phyloP scores from a whole-genome alignment of 306 rosid species.

The Biancaea sappan region DNA sequence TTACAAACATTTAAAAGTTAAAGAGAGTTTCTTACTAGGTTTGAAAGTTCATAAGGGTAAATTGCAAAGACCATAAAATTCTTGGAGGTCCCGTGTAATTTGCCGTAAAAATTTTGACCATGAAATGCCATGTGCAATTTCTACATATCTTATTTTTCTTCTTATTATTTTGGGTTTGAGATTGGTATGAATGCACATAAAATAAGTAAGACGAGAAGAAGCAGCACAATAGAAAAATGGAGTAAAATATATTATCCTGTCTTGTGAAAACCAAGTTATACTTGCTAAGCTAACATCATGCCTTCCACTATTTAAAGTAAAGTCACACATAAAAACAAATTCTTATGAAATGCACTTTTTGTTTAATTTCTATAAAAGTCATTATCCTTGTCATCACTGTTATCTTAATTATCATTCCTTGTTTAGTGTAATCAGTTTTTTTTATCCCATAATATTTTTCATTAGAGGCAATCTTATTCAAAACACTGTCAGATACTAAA shows the following conservation, averaged over 20 bases:
- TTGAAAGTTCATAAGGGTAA: too few relatives aligned
- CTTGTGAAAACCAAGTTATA: neutral
- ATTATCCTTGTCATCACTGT: neutral
- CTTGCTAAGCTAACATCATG: neutral
- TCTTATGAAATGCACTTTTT: neutral
- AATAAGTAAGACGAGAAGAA: neutral
- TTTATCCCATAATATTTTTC: too few relatives aligned
- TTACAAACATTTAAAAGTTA: too few relatives aligned
- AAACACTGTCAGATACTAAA: too few relatives aligned
- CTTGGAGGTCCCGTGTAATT: too few relatives aligned
- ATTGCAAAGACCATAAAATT: too few relatives aligned
- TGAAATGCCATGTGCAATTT: slow-evolving; percentile 15
- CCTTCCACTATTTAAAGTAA: neutral
- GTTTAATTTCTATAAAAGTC: neutral
- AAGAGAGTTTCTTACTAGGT: too few relatives aligned
- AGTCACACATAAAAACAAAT: neutral
- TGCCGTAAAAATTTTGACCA: slow-evolving; percentile 4
- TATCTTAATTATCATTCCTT: neutral
- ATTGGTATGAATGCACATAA: neutral
- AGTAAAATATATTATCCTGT: slow-evolving; percentile 13
- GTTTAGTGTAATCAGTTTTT: neutral
- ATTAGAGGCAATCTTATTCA: too few relatives aligned
- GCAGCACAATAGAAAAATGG: neutral
- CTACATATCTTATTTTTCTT: neutral
- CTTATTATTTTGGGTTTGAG: neutral